These are phyloP conservation scores for Penicillium herquei DNA, from an alignment of 495 filamentous ascomycete species.

Conservation along the genomic window DNA sequence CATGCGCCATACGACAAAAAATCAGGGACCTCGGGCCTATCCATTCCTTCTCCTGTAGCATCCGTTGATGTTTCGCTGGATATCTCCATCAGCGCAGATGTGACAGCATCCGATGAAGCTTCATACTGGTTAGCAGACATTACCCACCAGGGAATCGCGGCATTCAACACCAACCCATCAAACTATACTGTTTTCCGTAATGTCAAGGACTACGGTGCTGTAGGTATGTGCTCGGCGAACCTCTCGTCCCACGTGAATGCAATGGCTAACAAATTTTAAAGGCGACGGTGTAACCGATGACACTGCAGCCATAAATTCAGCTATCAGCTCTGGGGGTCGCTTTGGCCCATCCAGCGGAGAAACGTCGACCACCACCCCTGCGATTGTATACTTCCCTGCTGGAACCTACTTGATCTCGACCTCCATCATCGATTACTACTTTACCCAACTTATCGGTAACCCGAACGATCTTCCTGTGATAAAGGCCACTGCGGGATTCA, in stretches of 20 bases:
- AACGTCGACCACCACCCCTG: constrained; percentile 53
- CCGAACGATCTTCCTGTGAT: constrained; percentile 61
- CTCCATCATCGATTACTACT: constrained; percentile 58
- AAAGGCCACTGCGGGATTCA: constrained; percentile 63
- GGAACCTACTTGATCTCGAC: constrained; percentile 60
- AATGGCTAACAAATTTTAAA: constrained; percentile 11
- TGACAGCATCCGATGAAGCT: constrained; percentile 25
- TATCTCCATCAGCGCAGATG: not conserved
- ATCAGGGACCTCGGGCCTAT: not conserved
- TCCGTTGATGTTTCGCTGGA: not conserved
- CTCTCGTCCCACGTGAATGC: not conserved
- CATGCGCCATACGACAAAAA: not conserved
- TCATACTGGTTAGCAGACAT: constrained; percentile 71
- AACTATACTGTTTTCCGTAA: constrained; percentile 73
- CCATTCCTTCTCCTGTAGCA: not conserved
- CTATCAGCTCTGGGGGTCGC: constrained; percentile 53
- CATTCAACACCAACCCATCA: constrained; percentile 51
- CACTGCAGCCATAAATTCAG: constrained; percentile 61
- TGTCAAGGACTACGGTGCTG: constrained; percentile 70
- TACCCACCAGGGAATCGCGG: constrained; percentile 59
- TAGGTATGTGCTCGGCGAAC: constrained; percentile 30
- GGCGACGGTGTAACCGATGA: constrained; percentile 66
- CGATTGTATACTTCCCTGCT: constrained; percentile 62
- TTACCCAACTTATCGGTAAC: constrained; percentile 68
- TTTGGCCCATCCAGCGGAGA: constrained; percentile 48